phyloP scores from a whole-genome alignment of 331 rosid species.

The Rhamnella rubrinervis region DNA sequence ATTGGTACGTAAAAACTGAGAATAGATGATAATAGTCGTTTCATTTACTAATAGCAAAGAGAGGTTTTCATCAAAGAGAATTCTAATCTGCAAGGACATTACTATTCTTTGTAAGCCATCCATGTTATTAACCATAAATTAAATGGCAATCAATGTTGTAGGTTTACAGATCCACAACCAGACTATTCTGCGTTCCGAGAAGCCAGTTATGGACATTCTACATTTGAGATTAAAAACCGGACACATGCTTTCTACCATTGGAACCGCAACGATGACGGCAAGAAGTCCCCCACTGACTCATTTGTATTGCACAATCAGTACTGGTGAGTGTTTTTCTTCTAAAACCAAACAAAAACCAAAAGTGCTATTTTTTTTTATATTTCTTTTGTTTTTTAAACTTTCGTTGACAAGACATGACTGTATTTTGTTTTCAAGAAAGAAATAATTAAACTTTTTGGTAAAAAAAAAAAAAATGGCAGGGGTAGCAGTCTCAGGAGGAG shows the following conservation, averaged over 20 bases:
- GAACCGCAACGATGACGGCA: slow-evolving; percentile 98
- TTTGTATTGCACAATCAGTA: slow-evolving; percentile 76
- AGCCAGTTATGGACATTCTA: slow-evolving; percentile 96
- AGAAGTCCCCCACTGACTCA: slow-evolving; percentile 62
- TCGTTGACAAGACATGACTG: too few species aligned
- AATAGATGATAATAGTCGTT: background rate
- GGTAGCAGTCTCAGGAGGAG: slow-evolving; percentile 60
- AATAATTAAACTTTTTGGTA: too few species aligned
- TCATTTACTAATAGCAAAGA: background rate
- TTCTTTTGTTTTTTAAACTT: too few species aligned
- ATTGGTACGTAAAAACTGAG: too few species aligned
- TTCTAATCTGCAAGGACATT: background rate
- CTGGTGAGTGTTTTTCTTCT: slow-evolving; percentile 56
- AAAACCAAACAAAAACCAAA: background rate
- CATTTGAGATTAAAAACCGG: slow-evolving; percentile 73
- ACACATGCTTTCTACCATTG: slow-evolving; percentile 94
- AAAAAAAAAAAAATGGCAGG: slow-evolving; percentile 43
- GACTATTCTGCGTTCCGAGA: slow-evolving; percentile 93
- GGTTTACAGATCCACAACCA: slow-evolving; percentile 90
- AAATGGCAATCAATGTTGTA: slow-evolving; percentile 27
- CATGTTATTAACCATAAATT: slow-evolving; percentile 3
- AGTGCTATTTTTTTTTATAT: background rate
- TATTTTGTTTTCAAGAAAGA: background rate
- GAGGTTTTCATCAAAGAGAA: background rate
- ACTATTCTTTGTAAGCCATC: background rate